Base-by-base conservation (phyloP, 805 yeast species). In the Cyberlindnera subsufficiens region DNA sequence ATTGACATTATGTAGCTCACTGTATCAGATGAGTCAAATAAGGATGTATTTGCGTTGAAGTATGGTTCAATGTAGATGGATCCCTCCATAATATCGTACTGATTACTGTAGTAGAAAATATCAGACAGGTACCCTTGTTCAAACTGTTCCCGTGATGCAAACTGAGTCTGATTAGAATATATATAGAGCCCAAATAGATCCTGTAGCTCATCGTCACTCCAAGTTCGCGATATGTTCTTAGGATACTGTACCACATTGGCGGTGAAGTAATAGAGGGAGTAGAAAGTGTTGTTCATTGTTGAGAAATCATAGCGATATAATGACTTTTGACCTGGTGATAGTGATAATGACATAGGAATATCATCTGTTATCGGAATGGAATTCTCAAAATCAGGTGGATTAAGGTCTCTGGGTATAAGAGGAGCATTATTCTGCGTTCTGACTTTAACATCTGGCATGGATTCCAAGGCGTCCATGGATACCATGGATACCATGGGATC, bases 1-100 rank as follows among this genome's bases (percentile, higher is more conserved):
- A 78, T 74, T 3, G 87, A 90, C 30, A 88, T 60, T 55, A 80
- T 77, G 6, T 51, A 35, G 7, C 35, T 32, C 11, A 52, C 50
- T 14, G 20, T 16, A 5, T 45, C 53, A 18, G 37, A 25, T 4
- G 18, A 32, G 15, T 43, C 30, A 29, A 45, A 41, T 8, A 33
- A 16, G 4, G 53, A 15, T 8, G 30, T 10, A 22, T 42, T 40
- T 2, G 39, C 20, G 7, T 42, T 35, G 38, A 40, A 49, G 32
- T 44, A 49, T 9, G 48, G 47, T 27, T 45, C 39, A 4, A 49
- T 19, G 29, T 40, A 43, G 6, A 49, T 18, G 3, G 30, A 16
- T 1, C 52, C 52, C 2, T 35, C 30, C 25, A 39, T 20, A 5
- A 4, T 32, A 3, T 30, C 31, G 27, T 37, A 30, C 31, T 38